A percentile compares a stretch with the other conserved stretches of the same genome.
Conservation (phyloP, 495 filamentous ascomycete genomes). For the Jackrogersella multiformis region DNA sequence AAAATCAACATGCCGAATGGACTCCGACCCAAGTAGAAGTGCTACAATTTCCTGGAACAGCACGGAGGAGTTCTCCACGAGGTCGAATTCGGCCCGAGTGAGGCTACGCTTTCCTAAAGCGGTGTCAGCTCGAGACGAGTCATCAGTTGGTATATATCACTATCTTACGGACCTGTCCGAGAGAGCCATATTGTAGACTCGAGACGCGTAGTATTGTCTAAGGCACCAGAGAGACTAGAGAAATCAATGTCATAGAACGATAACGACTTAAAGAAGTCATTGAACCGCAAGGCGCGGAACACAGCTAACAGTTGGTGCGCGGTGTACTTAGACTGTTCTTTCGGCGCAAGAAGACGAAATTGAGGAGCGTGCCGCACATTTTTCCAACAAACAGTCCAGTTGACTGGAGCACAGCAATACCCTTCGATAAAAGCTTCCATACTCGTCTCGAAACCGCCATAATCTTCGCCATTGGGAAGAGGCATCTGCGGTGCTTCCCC, state of each 20-base stretch:
- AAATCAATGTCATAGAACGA: slow-evolving; percentile 83
- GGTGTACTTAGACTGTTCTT: slow-evolving; percentile 69
- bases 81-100: slow-evolving; percentile 48
- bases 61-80: slow-evolving; percentile 50
- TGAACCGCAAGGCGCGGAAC: slow-evolving; percentile 87
- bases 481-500: slow-evolving; percentile 64
- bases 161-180: slow-evolving; percentile 37
- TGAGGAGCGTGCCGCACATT: slow-evolving; percentile 79
- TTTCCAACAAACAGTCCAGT: slow-evolving; percentile 81
- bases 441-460: slow-evolving; percentile 82
- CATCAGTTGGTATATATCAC: not conserved
- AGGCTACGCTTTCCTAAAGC: slow-evolving; percentile 43
- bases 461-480: slow-evolving; percentile 72
- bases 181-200: slow-evolving; percentile 45
- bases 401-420: slow-evolving; percentile 74
- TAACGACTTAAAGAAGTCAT: slow-evolving; percentile 86
- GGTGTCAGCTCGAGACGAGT: slow-evolving; percentile 1
- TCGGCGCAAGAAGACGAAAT: slow-evolving; percentile 80
- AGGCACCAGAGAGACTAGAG: slow-evolving; percentile 43
- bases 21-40: slow-evolving; percentile 56
- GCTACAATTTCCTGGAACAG: slow-evolving; percentile 60
- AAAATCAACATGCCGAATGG: slow-evolving; percentile 56
- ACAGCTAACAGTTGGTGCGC: slow-evolving; percentile 82
- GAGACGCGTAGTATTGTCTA: slow-evolving; percentile 46
- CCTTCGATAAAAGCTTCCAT: slow-evolving; percentile 86